Base-by-base conservation (phyloP, 208 protist species). In the Trypanosomatidae sp. region DNA sequence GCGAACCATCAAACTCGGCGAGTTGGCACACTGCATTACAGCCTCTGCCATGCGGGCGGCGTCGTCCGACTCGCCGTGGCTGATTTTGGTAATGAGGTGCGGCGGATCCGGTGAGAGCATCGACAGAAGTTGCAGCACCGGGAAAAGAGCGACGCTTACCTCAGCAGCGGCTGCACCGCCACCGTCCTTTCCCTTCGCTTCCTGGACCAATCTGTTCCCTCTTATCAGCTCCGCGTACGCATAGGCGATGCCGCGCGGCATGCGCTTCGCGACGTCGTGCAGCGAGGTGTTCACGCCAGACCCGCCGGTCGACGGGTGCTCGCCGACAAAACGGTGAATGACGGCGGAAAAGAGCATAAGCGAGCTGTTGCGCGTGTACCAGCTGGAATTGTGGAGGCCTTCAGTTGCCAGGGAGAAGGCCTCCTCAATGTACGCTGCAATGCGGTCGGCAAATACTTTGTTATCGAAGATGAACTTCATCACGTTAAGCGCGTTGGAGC, bases 391-490 rank as follows among this genome's bases (percentile, higher is more conserved):
- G 70, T 88, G 83, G 76, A 98, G 97, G 39, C 93, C 93, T 15
- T 80, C 74, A 7, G 91, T 90, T 12, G 90, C 82, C n/a, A 90
- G 74, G 52, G 82, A 90, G 82, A 98, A 95, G 46, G 89, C 91
- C 36, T 92, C 84, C 79, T 96, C 87, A 8, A 95, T 70, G 73
- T 87, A 83, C 13, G 84, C 77, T 15, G 94, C 77, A 2, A 83
- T 71, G 55, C 89, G 82, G 19, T 91, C 88, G 2, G 87, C 80
- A 62, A 97, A 88, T 13, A 79, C 46, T 58, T 89, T 95, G 72
- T 97, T 89, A 65, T 97, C 93, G 76, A 97, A 97, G 44, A 98
- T 83, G 77, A 97, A 97, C 79, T 96, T 96, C 53, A 98, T 71
- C 36, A 98, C 94, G 78, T 98, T 97, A 17, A 98, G 74, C 17